Base-by-base conservation (phyloP, 1,284 basidiomycete genomes). In the Kalmanozyma brasiliensis region DNA sequence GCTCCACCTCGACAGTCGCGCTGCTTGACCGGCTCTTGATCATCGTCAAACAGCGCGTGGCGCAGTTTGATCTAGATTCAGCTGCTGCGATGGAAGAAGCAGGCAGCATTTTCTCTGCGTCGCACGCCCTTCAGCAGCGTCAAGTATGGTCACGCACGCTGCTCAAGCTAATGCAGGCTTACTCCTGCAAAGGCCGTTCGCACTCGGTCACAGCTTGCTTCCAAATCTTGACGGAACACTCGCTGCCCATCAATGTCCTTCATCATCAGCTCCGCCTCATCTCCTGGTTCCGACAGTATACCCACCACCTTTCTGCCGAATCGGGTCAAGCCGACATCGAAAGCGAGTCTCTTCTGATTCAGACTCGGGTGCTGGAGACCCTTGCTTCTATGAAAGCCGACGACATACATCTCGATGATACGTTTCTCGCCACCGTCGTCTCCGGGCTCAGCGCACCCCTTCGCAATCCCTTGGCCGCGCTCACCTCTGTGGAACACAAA, bases 221-320 rank as follows among this genome's bases (percentile, higher is more conserved):
- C 23, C 38, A 43, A 3, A 8, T 49, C 17, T 52, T 69, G 13
- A 13, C 19, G 2, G 22, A 17, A 1, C 33, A 51, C 19, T 24
- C 36, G 6, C 16, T 60, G 1, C 44, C 66, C 6, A 36, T 24
- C 11, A 37, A 9, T 3, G 22, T 63, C 17, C 22, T 24, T 9
- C 67, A 70, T 29, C 57, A 61, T 26, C 67, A 70, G 35, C 20
- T 56, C n/a, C 42, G 44, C 30, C 37, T 70, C 34, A 46, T 70
- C 20, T 56, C 67, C 10, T 11, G 57, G 16, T 49, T 64, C 16
- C 48, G 40, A 19, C 29, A 56, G 20, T 44, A 26, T 9, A 17
- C 22, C n/a, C n/a, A n/a, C n/a, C n/a, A n/a, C n/a, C n/a, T n/a
- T n/a, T 46, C 33, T 2, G 19, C 34, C 5, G 14, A 35, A 2